These are phyloP conservation scores for Exsudoporus floridanus DNA, from an alignment of 1,284 basidiomycete genomes.

Conservation along the genomic window DNA sequence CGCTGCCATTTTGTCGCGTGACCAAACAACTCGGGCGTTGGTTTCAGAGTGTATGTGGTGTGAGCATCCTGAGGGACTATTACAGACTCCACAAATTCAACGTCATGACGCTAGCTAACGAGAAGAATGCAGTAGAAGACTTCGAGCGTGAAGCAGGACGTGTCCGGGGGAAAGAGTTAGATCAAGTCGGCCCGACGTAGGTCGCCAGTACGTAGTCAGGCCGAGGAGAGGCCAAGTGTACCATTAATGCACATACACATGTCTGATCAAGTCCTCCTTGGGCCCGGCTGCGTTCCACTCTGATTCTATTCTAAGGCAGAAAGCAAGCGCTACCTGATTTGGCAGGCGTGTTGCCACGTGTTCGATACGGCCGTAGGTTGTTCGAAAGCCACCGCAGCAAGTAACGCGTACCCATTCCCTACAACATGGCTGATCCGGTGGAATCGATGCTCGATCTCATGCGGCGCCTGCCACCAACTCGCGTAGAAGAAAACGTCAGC, in stretches of 20 bases:
- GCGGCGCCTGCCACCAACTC: conserved; percentile 91
- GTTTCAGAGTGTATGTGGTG: conserved; percentile 64
- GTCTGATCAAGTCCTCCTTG: neutral
- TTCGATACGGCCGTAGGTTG: neutral
- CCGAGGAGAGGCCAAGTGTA: neutral
- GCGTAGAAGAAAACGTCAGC: conserved; percentile 86
- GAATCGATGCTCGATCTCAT: conserved; percentile 95
- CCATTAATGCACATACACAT: neutral
- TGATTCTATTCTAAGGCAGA: too few relatives aligned
- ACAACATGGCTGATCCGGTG: conserved; percentile 68
- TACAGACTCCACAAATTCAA: conserved; percentile 72
- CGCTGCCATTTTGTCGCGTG: neutral
- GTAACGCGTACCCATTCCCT: conserved; percentile 4
- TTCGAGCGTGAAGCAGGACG: conserved; percentile 30
- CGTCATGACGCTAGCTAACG: conserved; percentile 61
- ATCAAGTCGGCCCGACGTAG: neutral
- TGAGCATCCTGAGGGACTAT: conserved; percentile 71
- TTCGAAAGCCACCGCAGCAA: neutral
- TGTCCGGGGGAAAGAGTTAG: conserved; percentile 20
- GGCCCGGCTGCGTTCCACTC: too few relatives aligned
- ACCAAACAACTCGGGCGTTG: neutral
- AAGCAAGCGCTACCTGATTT: conserved; percentile 9
- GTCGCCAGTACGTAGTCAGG: neutral
- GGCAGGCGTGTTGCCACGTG: neutral
- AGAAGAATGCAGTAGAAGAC: conserved; percentile 29